Evolutionary conservation across 2,329 filamentous ascomycete genomes (phyloP).

Genomic region (Parasarocladium wereldwijsianum): DNA sequence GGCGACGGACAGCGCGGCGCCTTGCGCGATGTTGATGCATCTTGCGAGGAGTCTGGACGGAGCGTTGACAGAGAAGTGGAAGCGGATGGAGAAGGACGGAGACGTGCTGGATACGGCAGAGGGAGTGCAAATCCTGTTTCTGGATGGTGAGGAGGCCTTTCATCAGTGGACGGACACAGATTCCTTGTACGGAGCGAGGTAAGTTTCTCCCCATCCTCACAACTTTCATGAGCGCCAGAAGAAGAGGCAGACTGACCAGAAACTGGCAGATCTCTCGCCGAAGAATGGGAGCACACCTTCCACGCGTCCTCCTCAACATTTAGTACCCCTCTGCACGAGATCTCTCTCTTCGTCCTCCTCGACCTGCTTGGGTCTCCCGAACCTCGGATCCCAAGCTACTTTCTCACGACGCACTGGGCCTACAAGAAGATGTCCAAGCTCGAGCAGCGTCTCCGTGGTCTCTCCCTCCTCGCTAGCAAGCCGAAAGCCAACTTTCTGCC

Average conservation of each 20-base stretch:
- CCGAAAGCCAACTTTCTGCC: constrained; percentile 42
- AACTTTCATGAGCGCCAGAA: background rate
- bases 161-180: constrained; percentile 64
- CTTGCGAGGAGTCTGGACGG: constrained; percentile 66
- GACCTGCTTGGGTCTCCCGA: constrained; percentile 64
- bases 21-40: constrained; percentile 88
- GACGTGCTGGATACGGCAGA: constrained; percentile 54
- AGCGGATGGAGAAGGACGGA: constrained; percentile 48
- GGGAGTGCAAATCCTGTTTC: constrained; percentile 75
- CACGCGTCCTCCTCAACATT: constrained; percentile 64
- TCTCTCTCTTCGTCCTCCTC: constrained; percentile 80
- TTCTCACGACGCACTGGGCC: constrained; percentile 83
- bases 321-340: constrained; percentile 59
- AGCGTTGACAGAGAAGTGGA: constrained; percentile 72
- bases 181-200: constrained; percentile 79
- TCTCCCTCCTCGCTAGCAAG: constrained; percentile 50
- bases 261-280: constrained; percentile 50
- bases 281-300: constrained; percentile 58
- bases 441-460: constrained; percentile 57
- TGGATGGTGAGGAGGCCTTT: constrained; percentile 95
- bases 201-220: constrained; percentile 10
- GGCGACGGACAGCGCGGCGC: constrained; percentile 83
- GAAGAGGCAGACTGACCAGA: background rate
- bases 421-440: constrained; percentile 63
- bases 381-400: constrained; percentile 71